Evolutionary conservation across 2,329 filamentous ascomycete genomes (phyloP).

Genomic region (Aphanoascus verrucosus): DNA sequence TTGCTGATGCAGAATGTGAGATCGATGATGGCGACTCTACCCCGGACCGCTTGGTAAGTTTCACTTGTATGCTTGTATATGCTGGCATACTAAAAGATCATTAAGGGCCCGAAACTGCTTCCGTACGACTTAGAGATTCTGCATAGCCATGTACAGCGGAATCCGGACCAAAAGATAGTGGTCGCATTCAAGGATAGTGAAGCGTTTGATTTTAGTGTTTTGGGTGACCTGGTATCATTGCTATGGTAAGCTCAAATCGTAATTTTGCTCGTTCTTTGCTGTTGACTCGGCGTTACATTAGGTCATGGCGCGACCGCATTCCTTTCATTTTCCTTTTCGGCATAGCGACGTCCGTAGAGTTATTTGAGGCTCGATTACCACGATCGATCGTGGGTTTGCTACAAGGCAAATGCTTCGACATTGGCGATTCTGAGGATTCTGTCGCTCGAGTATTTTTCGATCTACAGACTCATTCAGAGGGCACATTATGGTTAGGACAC

Average conservation of each 20-base stretch:
- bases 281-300: conserved; percentile 18
- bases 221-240: conserved; percentile 37
- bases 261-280: background rate
- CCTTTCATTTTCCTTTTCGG: conserved; percentile 50
- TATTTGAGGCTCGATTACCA: conserved; percentile 49
- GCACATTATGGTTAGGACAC: conserved; percentile 43
- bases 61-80: conserved; percentile 5
- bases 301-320: conserved; percentile 52
- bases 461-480: conserved; percentile 28
- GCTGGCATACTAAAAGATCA: conserved; percentile 9
- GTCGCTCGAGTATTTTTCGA: conserved; percentile 34
- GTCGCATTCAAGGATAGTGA: conserved; percentile 39
- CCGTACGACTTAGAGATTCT: conserved; percentile 39
- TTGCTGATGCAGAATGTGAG: conserved; percentile 30
- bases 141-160: conserved; percentile 32
- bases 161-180: conserved; percentile 30
- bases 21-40: conserved; percentile 32
- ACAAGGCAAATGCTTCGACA: conserved; percentile 46
- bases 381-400: conserved; percentile 43
- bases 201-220: conserved; percentile 36
- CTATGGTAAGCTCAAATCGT: conserved; percentile 33
- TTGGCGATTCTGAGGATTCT: conserved; percentile 39
- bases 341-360: conserved; percentile 52
- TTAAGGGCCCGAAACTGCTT: conserved; percentile 33
- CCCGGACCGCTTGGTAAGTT: conserved; percentile 28